Evolutionary conservation across 345 rosid species (phyloP).

Genomic region (Durio zibethinus): DNA sequence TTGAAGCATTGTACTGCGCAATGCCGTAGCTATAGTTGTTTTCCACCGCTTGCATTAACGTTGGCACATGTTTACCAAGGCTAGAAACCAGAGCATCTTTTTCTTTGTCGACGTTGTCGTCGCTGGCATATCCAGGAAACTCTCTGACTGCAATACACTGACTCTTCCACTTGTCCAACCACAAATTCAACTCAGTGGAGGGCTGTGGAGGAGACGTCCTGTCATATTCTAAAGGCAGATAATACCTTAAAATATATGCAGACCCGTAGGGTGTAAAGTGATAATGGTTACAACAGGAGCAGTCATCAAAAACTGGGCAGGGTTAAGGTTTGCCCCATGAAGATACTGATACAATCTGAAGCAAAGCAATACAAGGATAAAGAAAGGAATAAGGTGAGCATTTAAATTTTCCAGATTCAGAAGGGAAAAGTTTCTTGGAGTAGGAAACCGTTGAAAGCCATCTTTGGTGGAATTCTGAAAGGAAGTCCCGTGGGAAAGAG

Average conservation of each 20-base stretch:
- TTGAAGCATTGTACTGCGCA: constrained; percentile 48
- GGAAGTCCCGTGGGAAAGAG: constrained; percentile 35
- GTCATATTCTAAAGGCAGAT: constrained; percentile 10
- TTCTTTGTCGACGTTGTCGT: constrained; percentile 31
- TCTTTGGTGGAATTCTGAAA: constrained; percentile 37
- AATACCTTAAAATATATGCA: constrained; percentile 17
- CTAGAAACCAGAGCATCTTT: constrained; percentile 31
- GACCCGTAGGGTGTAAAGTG: constrained; percentile 3
- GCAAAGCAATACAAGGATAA: neutral
- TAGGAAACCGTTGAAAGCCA: constrained; percentile 47
- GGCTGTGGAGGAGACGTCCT: constrained; percentile 33
- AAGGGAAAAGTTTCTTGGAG: neutral
- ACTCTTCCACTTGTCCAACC: constrained; percentile 35
- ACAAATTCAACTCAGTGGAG: constrained; percentile 32
- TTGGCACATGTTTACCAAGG: constrained; percentile 12
- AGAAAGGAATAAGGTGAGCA: neutral
- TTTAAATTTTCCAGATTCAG: neutral
- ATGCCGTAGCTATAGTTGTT: constrained; percentile 21
- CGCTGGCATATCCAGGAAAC: constrained; percentile 43
- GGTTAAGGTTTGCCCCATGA: constrained; percentile 40
- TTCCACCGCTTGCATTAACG: neutral
- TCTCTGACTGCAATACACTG: constrained; percentile 37
- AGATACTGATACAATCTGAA: constrained; percentile 47
- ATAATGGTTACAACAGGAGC: constrained; percentile 46
- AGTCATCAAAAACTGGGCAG: constrained; percentile 24